A percentile compares a stretch with the other conserved stretches of the same genome.
Conservation (phyloP, 495 filamentous ascomycete genomes). For the Tuber aestivum region DNA sequence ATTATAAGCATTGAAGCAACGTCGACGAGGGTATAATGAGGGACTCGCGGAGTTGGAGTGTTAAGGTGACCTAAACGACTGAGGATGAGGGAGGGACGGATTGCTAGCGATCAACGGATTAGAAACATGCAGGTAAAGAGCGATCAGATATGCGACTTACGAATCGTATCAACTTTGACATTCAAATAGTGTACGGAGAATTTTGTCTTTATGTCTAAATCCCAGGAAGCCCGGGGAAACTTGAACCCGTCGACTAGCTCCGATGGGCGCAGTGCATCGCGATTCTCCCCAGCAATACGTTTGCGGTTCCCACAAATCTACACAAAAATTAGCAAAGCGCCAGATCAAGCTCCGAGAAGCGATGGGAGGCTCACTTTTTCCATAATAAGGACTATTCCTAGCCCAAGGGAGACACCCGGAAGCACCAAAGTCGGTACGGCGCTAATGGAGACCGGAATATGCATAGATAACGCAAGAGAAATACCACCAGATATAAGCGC, state of each 20-base stretch:
- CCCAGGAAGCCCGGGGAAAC: too few species aligned
- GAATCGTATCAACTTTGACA: background rate
- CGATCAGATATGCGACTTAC: background rate
- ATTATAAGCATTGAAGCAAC: fast-evolving
- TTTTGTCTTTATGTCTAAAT: too few species aligned
- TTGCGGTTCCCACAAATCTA: background rate
- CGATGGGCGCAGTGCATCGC: too few species aligned
- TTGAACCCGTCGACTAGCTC: too few species aligned
- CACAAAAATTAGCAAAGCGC: background rate
- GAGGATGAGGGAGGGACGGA: too few species aligned
- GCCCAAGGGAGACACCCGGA: too few species aligned
- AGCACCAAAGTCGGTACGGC: too few species aligned
- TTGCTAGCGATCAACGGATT: background rate
- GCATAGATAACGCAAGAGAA: background rate
- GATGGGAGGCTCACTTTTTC: background rate
- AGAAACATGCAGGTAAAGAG: background rate
- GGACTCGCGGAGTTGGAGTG: background rate
- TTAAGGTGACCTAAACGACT: too few species aligned
- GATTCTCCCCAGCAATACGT: background rate
- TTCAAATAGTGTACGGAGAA: too few species aligned
- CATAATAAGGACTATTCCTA: background rate
- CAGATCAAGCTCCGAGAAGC: background rate
- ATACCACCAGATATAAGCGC: too few species aligned
- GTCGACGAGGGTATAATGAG: background rate
- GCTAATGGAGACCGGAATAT: too few species aligned